phyloP scores from a whole-genome alignment of 1,139 yeast genomes.

The Groenewaldozyma auringiensis region DNA sequence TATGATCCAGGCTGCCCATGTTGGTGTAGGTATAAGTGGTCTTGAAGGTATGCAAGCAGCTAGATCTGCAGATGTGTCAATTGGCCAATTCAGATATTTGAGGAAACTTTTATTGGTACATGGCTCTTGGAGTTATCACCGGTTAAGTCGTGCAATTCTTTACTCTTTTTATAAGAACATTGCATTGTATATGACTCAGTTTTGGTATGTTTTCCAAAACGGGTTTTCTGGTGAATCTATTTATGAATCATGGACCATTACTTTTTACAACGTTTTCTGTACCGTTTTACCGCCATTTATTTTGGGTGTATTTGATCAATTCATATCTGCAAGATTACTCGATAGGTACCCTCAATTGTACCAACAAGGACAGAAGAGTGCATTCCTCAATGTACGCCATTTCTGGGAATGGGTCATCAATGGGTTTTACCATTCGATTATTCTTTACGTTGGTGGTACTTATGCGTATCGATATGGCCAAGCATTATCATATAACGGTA shows the following conservation, averaged over 20 bases:
- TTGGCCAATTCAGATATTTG: constrained; percentile 89
- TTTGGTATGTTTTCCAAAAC: constrained; percentile 92
- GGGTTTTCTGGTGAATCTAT: constrained; percentile 94
- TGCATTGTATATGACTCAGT: constrained; percentile 93
- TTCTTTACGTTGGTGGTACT: constrained; percentile 67
- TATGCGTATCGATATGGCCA: constrained; percentile 65
- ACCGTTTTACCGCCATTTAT: constrained; percentile 95
- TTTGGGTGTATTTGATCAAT: constrained; percentile 94
- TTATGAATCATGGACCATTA: constrained; percentile 96
- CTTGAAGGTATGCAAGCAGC: constrained; percentile 99
- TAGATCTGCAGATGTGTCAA: constrained; percentile 92
- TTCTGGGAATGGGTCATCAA: constrained; percentile 98
- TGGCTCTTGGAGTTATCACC: constrained; percentile 96
- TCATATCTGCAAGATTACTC: constrained; percentile 79
- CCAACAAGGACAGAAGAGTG: constrained; percentile 80
- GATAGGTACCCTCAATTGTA: constrained; percentile 91
- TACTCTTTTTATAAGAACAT: constrained; percentile 95
- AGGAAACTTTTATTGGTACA: constrained; percentile 81
- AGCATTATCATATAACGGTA: constrained; percentile 53
- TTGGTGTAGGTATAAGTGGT: constrained; percentile 97
- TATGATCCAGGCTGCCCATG: constrained; percentile 98
- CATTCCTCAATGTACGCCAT: constrained; percentile 80
- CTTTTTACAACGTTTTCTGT: constrained; percentile 91
- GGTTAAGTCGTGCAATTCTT: constrained; percentile 84
- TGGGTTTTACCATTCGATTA: constrained; percentile 89